Percentiles rank a stretch among this genome's conserved stretches.
phyloP scores from a whole-genome alignment of 805 yeast species.

The Saccharomycopsis sp. region DNA sequence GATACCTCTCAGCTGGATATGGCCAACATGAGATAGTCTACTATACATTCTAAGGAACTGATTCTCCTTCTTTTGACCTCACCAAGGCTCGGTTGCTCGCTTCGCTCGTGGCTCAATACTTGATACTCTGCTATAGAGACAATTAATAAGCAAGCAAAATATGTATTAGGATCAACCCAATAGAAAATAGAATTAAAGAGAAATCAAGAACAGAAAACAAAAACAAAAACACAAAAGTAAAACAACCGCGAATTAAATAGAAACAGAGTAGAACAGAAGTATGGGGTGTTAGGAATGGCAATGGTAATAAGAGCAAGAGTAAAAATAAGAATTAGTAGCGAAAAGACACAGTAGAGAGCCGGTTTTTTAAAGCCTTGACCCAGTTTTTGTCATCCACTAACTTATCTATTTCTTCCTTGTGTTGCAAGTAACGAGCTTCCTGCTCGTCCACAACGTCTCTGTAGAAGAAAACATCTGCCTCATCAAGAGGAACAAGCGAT shows the following conservation, averaged over 20 bases:
- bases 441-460: conserved; percentile 41
- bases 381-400: neutral
- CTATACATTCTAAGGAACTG: no score
- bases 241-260: neutral
- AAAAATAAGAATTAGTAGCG: neutral
- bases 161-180: neutral
- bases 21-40: no score
- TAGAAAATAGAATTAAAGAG: neutral
- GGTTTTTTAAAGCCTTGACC: neutral
- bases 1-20: no score
- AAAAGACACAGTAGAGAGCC: neutral
- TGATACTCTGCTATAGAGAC: no score
- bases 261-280: neutral
- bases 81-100: no score
- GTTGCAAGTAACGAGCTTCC: conserved; percentile 24
- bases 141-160: neutral
- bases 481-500: conserved; percentile 25
- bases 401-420: conserved; percentile 5
- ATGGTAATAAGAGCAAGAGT: neutral
- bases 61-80: no score
- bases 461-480: conserved; percentile 38
- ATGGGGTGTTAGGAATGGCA: neutral
- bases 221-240: neutral
- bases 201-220: neutral
- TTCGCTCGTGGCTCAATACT: neutral